Percentiles rank a stretch among this genome's conserved stretches.
These are phyloP conservation scores for Blastomyces emzantsi DNA, from an alignment of 2,329 filamentous ascomycete genomes.

Conservation along the genomic window DNA sequence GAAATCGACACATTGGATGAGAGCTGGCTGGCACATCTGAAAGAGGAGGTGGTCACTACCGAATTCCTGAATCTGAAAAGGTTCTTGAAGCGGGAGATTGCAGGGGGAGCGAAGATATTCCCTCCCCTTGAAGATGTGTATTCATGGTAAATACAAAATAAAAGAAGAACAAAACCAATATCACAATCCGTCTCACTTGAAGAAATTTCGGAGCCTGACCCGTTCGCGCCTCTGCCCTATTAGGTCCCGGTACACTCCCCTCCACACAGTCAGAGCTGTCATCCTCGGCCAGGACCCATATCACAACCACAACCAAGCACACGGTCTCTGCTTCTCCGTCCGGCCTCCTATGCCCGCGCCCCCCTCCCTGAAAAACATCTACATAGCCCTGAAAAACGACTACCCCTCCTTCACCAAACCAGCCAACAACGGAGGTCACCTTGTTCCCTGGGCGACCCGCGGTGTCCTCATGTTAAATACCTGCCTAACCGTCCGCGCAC, in stretches of 20 bases:
- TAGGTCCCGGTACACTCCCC: constrained; percentile 89
- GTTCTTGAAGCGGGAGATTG: constrained; percentile 72
- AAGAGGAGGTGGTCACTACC: constrained; percentile 69
- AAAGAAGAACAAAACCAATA: constrained; percentile 16
- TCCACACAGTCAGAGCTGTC: constrained; percentile 80
- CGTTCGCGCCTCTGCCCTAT: neutral
- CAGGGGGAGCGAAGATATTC: constrained; percentile 67
- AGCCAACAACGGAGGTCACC: constrained; percentile 66
- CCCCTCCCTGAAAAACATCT: constrained; percentile 89
- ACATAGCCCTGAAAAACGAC: constrained; percentile 75
- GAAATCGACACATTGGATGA: constrained; percentile 90
- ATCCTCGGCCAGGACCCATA: constrained; percentile 96
- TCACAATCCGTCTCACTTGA: neutral
- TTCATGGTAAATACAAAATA: constrained; percentile 58
- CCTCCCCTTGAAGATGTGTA: constrained; percentile 86
- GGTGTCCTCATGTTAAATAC: constrained; percentile 93
- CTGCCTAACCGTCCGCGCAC: constrained; percentile 83
- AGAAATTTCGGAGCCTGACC: neutral
- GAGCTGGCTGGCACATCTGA: constrained; percentile 82
- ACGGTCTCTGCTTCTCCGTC: constrained; percentile 93
- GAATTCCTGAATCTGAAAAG: constrained; percentile 83
- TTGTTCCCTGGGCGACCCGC: constrained; percentile 89
- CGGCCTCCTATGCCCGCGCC: constrained; percentile 80
- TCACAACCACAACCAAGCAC: constrained; percentile 90
- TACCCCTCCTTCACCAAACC: constrained; percentile 72